Conservation (phyloP, 2,329 filamentous ascomycete species). For the Xylariomycetidae sp. region DNA sequence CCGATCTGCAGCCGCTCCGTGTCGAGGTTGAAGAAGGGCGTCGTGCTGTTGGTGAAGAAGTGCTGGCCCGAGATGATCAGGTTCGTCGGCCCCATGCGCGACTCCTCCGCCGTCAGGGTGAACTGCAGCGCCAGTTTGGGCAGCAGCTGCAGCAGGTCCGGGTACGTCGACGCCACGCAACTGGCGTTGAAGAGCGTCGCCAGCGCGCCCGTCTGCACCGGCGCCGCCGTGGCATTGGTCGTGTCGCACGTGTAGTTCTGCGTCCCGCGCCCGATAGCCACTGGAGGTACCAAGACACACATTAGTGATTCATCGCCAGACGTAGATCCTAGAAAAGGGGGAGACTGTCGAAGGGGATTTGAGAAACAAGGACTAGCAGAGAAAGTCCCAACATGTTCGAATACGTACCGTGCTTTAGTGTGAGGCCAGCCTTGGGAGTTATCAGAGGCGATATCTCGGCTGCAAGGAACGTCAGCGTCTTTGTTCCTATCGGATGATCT, state of each 20-base stretch:
- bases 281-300: too few species aligned
- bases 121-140: slow-evolving; percentile 66
- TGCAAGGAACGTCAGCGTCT: too few species aligned
- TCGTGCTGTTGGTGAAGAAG: slow-evolving; percentile 68
- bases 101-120: slow-evolving; percentile 39
- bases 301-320: too few species aligned
- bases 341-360: too few species aligned
- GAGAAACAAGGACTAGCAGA: too few species aligned
- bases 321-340: too few species aligned
- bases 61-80: slow-evolving; percentile 69
- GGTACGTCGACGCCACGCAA: slow-evolving; percentile 68
- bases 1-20: slow-evolving; percentile 51
- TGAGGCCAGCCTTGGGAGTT: slow-evolving; percentile 53
- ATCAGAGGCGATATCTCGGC: slow-evolving; percentile 47
- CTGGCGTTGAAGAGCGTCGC: slow-evolving; percentile 85
- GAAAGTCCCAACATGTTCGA: too few species aligned
- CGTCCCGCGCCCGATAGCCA: slow-evolving; percentile 81
- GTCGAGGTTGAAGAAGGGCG: slow-evolving; percentile 77
- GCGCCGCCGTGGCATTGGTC: slow-evolving; percentile 53
- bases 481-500: too few species aligned
- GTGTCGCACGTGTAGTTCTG: slow-evolving; percentile 88
- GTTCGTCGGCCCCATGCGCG: slow-evolving; percentile 50
- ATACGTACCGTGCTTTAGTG: slow-evolving; percentile 68
- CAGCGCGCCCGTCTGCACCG: slow-evolving; percentile 65
- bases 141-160: slow-evolving; percentile 60